phyloP scores from a whole-genome alignment of 306 rosid genomes.

The Trifolium pratense region DNA sequence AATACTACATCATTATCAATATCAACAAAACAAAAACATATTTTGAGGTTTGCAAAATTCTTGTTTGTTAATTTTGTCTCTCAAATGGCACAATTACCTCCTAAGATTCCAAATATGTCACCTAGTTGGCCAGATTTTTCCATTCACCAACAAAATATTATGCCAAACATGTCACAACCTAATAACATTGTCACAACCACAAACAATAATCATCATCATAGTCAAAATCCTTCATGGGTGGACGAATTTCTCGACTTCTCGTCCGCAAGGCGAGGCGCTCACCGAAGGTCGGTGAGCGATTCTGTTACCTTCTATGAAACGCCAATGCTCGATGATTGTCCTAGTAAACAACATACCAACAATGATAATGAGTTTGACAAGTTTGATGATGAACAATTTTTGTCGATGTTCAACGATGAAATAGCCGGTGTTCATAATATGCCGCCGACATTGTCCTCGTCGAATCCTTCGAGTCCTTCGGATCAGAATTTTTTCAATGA shows the following conservation, averaged over 20 bases:
- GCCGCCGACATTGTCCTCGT: slow-evolving; percentile 64
- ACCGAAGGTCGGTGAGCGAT: slow-evolving; percentile 84
- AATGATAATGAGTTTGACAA: slow-evolving; percentile 61
- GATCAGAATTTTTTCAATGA: slow-evolving; percentile 77
- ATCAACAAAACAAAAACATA: slow-evolving; percentile 27
- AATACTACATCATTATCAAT: not conserved
- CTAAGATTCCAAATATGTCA: slow-evolving; percentile 79
- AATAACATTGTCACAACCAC: slow-evolving; percentile 8
- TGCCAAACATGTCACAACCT: not conserved
- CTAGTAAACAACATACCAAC: not conserved
- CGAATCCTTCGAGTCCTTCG: slow-evolving; percentile 81
- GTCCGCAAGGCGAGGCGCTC: slow-evolving; percentile 73
- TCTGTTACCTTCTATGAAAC: slow-evolving; percentile 72
- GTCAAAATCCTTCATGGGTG: slow-evolving; percentile 83
- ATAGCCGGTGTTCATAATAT: slow-evolving; percentile 44
- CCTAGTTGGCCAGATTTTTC: slow-evolving; percentile 74
- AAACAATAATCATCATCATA: slow-evolving; percentile 29
- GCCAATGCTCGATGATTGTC: slow-evolving; percentile 66
- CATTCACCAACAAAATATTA: slow-evolving; percentile 33
- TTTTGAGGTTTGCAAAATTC: slow-evolving; percentile 4
- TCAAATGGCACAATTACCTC: slow-evolving; percentile 92
- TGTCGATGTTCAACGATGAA: slow-evolving; percentile 88
- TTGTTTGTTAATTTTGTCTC: not conserved
- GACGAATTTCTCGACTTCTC: slow-evolving; percentile 97
- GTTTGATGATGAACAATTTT: slow-evolving; percentile 88